Base-by-base conservation (phyloP, 805 yeast species). In the Ogataea corticis region DNA sequence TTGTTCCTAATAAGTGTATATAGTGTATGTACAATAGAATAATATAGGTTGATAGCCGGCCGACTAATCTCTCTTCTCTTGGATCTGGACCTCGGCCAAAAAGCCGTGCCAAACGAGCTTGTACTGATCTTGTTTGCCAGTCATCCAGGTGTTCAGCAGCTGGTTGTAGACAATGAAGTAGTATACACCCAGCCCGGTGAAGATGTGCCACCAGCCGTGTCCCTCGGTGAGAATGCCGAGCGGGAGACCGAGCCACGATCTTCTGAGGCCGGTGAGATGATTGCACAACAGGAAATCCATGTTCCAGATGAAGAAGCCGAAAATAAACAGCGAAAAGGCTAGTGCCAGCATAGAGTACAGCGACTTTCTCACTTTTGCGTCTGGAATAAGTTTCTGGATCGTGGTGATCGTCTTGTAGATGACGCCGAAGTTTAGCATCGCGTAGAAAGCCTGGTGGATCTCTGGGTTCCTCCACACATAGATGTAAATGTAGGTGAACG, bases 161-260 rank as follows among this genome's bases (percentile, higher is more conserved):
- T 89, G 91, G 58, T 86, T 76, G 61, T 85, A 89, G 3, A 86
- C 81, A 52, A 91, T 76, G 67, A 88, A 91, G 62, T 75, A 85
- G 65, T 92, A 92, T 10, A 92, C 94, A 2, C 97, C 96, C 16
- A 82, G 70, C 0, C 96, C 96, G 0, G 94, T 87, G 52, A 87
- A 74, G 10, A 87, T 69, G 62, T 92, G 98, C 98, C 98, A 92
- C 97, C 97, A 92, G 18, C 96, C 96, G 59, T 92, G 98, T 23
- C 96, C 85, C 65, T 92, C 98, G 29, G 92, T 71, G 3, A 92
- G 53, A 49, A 89, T 77, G 1, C 98, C 98, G 42, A 84, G 77
- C 1, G 97, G 97, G 69, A 85, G 76, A 3, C 97, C 96, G 12
- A 82, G 63, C 14, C 50, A 46, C 3, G 68, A 54, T 48, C 94